Conservation (phyloP, 768 basidiomycete species). For the Paxillus rubicundulus region DNA sequence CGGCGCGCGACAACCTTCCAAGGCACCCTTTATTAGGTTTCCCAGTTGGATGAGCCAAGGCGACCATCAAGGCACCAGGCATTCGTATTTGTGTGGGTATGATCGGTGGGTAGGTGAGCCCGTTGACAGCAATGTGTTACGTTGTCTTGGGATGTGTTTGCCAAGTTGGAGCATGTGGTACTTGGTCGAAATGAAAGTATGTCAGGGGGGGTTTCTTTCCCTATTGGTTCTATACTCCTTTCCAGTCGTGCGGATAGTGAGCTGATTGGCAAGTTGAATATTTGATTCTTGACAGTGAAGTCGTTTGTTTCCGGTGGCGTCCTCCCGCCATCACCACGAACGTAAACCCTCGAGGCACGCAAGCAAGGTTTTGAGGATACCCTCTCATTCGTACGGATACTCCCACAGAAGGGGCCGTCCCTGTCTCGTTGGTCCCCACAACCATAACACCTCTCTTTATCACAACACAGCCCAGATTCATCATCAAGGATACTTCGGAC, state of each 20-base stretch:
- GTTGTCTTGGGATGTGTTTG: too few relatives aligned
- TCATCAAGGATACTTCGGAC: not conserved
- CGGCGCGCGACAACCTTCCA: not conserved
- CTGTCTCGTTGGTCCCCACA: not conserved
- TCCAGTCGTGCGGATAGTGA: too few relatives aligned
- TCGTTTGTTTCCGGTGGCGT: not conserved
- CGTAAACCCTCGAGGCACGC: too few relatives aligned
- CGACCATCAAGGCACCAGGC: not conserved
- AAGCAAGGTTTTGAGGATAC: not conserved
- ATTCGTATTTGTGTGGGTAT: not conserved
- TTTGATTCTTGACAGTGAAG: too few relatives aligned
- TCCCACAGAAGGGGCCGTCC: not conserved
- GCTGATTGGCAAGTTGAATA: too few relatives aligned
- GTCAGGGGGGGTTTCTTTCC: not conserved
- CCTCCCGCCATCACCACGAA: too few relatives aligned
- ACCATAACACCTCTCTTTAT: not conserved
- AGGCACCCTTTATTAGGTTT: not conserved
- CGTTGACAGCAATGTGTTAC: not conserved
- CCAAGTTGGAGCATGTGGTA: not conserved
- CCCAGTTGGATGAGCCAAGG: not conserved
- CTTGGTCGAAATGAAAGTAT: not conserved
- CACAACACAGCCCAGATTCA: not conserved
- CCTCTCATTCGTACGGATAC: not conserved
- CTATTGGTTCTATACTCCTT: too few relatives aligned
- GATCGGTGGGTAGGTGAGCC: not conserved